These are phyloP conservation scores for Fusarium sp. DNA, from an alignment of 2,329 filamentous ascomycete species.

Conservation along the genomic window DNA sequence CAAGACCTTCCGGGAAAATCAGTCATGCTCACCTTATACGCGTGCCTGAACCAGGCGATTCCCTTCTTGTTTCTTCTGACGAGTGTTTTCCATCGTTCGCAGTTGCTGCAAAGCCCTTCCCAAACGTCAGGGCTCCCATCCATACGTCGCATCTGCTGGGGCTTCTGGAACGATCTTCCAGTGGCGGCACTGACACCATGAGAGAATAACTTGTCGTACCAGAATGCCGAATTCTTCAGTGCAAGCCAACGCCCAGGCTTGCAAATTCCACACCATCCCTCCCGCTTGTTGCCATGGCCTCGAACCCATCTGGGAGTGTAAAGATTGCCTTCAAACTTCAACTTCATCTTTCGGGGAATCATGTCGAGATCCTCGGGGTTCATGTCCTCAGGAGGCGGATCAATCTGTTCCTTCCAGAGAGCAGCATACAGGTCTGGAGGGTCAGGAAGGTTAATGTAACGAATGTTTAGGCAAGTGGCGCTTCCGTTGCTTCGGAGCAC, in stretches of 20 bases:
- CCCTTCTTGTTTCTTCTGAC: conserved; percentile 91
- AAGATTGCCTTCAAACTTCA: conserved; percentile 82
- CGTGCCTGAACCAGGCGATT: conserved; percentile 91
- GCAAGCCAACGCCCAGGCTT: conserved; percentile 88
- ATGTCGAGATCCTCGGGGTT: conserved; percentile 80
- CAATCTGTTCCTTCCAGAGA: conserved; percentile 77
- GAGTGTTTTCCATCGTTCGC: conserved; percentile 82
- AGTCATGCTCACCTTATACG: conserved; percentile 84
- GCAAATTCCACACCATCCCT: conserved; percentile 91
- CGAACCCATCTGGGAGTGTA: conserved; percentile 88
- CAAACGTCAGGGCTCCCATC: conserved; percentile 84
- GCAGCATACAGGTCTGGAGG: conserved; percentile 82
- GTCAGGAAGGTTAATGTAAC: conserved; percentile 79
- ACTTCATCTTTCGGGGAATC: conserved; percentile 80
- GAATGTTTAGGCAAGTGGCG: conserved; percentile 72
- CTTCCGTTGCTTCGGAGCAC: conserved; percentile 82
- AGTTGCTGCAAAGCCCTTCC: conserved; percentile 82
- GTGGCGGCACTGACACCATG: conserved; percentile 88
- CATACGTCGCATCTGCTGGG: conserved; percentile 78
- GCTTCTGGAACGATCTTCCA: conserved; percentile 80
- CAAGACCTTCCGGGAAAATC: too few species aligned
- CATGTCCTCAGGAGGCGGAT: conserved; percentile 84
- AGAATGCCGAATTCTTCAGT: conserved; percentile 90
- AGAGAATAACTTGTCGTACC: conserved; percentile 93
- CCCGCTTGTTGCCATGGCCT: conserved; percentile 86